Percentiles rank a stretch among this genome's conserved stretches.
Evolutionary conservation across 1,139 yeast species (phyloP).

Genomic region (Saccharomyces hybrid): DNA sequence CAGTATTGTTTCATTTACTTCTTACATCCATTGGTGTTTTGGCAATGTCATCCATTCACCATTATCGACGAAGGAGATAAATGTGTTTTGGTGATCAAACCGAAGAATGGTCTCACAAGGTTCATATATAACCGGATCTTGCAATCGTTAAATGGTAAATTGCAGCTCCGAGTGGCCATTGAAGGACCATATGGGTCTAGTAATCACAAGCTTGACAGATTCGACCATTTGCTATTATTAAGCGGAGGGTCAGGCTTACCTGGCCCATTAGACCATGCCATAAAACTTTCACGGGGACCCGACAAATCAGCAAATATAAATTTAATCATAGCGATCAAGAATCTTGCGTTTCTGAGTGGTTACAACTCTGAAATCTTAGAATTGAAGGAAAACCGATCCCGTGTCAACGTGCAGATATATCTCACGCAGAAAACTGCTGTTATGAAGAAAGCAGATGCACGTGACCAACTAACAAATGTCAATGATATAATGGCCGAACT

Average conservation of each 20-base stretch:
- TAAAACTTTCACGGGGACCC: no score
- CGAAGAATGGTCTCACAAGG: slow-evolving; percentile 40
- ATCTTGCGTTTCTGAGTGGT: slow-evolving; percentile 1
- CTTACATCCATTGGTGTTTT: slow-evolving; percentile 38
- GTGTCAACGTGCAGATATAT: no score
- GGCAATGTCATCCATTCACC: slow-evolving; percentile 72
- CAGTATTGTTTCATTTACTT: slow-evolving; percentile 27
- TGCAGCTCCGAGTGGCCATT: slow-evolving; percentile 35
- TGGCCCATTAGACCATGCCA: slow-evolving; percentile 38
- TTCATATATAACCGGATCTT: no score
- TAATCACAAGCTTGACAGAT: slow-evolving; percentile 17
- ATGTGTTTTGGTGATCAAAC: slow-evolving; percentile 40
- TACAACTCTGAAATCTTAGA: neutral
- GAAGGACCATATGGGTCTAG: slow-evolving; percentile 59
- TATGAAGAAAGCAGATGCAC: no score
- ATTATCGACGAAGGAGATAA: slow-evolving; percentile 36
- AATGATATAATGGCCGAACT: no score
- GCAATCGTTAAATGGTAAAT: slow-evolving; percentile 9
- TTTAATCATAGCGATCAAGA: neutral
- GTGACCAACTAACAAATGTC: no score
- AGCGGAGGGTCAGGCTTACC: slow-evolving; percentile 79
- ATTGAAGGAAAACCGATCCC: no score
- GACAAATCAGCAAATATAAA: neutral
- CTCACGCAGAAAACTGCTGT: no score
- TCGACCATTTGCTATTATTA: slow-evolving; percentile 47